phyloP scores from a whole-genome alignment of 1,284 basidiomycete genomes.

The Sanguinoderma infundibulare region DNA sequence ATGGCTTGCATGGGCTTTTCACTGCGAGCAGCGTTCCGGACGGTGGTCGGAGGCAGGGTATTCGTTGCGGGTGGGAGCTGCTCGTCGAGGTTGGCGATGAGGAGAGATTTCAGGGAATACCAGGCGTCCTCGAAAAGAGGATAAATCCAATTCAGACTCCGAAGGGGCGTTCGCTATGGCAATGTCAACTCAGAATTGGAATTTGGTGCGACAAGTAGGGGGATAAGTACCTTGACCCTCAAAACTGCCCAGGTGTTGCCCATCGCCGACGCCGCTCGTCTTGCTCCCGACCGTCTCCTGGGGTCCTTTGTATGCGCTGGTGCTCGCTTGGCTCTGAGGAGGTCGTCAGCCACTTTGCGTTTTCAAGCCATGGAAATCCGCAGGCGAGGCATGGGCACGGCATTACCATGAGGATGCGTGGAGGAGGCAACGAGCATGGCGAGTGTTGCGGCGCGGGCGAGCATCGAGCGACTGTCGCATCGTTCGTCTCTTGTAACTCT shows the following conservation, averaged over 20 bases:
- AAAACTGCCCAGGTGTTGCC: conserved; percentile 19
- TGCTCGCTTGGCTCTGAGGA: neutral
- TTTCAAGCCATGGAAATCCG: neutral
- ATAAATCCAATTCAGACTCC: conserved; percentile 26
- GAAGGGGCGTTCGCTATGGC: conserved; percentile 27
- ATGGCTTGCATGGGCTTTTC: conserved; percentile 9
- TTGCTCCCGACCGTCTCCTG: neutral
- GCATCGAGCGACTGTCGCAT: neutral
- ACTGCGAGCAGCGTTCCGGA: neutral
- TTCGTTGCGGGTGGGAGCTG: conserved; percentile 8
- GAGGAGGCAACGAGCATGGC: neutral
- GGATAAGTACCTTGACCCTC: conserved; percentile 18
- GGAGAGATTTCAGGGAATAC: conserved; percentile 24
- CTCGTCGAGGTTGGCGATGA: conserved; percentile 27
- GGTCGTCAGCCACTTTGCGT: neutral
- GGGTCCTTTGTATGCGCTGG: neutral
- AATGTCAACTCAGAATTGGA: conserved; percentile 24
- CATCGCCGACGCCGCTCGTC: conserved; percentile 3
- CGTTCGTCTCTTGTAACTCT: neutral
- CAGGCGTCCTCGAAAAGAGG: conserved; percentile 15
- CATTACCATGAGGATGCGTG: neutral
- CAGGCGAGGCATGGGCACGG: neutral
- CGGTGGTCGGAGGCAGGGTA: conserved; percentile 4
- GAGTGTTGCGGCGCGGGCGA: neutral
- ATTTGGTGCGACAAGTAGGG: conserved; percentile 2